Conservation (phyloP, 345 rosid genomes). For the Alliaria petiolata region DNA sequence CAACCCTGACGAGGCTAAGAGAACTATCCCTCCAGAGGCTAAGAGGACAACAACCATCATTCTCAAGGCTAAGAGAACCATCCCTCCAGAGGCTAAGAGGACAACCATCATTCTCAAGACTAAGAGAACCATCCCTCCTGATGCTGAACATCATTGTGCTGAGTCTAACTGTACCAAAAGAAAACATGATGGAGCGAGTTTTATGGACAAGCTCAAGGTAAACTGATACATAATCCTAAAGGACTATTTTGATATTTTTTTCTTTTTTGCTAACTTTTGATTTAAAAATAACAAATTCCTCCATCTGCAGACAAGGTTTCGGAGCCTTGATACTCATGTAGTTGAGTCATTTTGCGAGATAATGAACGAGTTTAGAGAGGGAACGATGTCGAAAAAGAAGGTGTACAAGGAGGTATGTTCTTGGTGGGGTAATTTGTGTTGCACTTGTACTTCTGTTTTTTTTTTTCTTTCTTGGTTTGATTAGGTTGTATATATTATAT, state of each 20-base stretch:
- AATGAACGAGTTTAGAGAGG: background rate
- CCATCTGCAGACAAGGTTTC: slow-evolving; percentile 4
- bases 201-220: slow-evolving; percentile 17
- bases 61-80: too few relatives aligned
- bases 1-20: background rate
- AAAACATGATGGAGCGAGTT: background rate
- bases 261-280: background rate
- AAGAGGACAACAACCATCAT: background rate
- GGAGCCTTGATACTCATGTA: background rate
- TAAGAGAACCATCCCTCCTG: background rate
- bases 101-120: background rate
- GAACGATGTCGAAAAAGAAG: background rate
- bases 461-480: background rate
- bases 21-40: background rate
- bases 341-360: background rate
- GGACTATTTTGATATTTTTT: background rate
- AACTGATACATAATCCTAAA: too few relatives aligned
- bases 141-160: background rate
- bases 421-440: too few relatives aligned
- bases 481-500: background rate
- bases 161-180: background rate
- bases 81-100: background rate
- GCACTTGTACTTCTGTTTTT: background rate
- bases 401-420: background rate
- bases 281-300: background rate